A percentile compares a stretch with the other conserved stretches of the same genome.
Evolutionary conservation across 805 yeast species (phyloP).

Genomic region (Yarrowia bubula): DNA sequence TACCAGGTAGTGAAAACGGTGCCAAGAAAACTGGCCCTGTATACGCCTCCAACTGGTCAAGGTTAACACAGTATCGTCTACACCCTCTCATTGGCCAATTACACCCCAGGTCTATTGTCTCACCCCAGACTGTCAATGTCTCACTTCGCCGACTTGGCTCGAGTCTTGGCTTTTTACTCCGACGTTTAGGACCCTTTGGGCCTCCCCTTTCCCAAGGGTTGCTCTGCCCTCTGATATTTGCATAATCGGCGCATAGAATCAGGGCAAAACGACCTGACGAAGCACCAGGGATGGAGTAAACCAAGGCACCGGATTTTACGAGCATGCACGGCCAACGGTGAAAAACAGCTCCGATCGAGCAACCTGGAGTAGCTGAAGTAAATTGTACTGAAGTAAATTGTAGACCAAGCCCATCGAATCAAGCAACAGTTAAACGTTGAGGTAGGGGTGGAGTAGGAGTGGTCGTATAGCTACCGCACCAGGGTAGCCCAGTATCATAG

Average conservation of each 20-base stretch:
- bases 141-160: neutral
- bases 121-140: constrained; percentile 14
- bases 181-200: neutral
- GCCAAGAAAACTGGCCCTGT: neutral
- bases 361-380: no score
- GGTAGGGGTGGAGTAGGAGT: no score
- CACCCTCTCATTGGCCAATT: neutral
- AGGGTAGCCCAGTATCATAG: no score
- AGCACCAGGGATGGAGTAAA: neutral
- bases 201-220: constrained; percentile 11
- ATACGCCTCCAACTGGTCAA: no score
- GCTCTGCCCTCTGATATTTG: constrained; percentile 19
- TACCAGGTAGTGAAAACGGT: neutral
- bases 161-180: neutral
- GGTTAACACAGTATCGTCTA: neutral
- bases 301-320: neutral
- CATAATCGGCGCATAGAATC: constrained; percentile 13
- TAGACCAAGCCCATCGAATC: no score
- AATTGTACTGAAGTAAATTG: no score
- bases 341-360: no score
- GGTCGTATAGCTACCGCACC: no score
- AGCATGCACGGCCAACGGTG: no score
- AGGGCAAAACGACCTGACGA: neutral
- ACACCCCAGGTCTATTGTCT: neutral
- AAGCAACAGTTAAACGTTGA: no score